Evolutionary conservation across 2,329 filamentous ascomycete species (phyloP).

Genomic region (Lasiodiplodia sp.): DNA sequence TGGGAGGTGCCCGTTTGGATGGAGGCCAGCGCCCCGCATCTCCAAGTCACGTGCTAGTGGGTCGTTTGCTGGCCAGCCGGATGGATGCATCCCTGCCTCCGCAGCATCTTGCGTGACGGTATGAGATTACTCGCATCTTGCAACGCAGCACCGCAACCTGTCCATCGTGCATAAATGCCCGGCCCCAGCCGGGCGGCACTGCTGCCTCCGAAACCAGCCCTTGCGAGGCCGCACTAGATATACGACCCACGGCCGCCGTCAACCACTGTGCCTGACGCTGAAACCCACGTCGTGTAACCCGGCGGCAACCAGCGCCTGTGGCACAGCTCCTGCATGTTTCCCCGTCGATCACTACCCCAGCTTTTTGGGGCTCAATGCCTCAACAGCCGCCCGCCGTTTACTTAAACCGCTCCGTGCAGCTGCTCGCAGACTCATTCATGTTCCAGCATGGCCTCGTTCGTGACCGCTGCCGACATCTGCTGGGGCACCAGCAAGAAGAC

Average conservation of each 20-base stretch:
- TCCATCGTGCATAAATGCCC: not conserved
- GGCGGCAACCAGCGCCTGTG: not conserved
- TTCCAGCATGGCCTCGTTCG: slow-evolving; percentile 4
- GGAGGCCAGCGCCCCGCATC: not conserved
- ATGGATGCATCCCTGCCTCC: not conserved
- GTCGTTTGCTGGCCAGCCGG: not conserved
- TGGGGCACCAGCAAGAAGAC: slow-evolving; percentile 24
- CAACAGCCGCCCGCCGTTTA: not conserved
- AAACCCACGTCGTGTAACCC: slow-evolving; percentile 18
- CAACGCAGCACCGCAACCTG: slow-evolving; percentile 4
- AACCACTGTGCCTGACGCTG: not conserved
- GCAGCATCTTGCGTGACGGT: slow-evolving; percentile 18
- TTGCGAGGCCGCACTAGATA: slow-evolving; percentile 19
- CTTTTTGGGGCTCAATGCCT: slow-evolving; percentile 21
- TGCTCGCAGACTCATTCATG: not conserved
- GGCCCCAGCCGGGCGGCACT: slow-evolving; percentile 9
- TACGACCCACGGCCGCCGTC: not conserved
- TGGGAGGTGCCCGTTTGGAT: not conserved
- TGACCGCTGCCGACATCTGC: slow-evolving; percentile 11
- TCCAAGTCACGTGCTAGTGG: not conserved
- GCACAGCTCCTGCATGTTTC: slow-evolving; percentile 9
- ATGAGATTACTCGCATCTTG: slow-evolving; percentile 13
- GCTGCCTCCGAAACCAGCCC: not conserved
- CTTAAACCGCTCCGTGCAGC: slow-evolving; percentile 3
- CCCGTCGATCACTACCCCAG: slow-evolving; percentile 19